phyloP scores from a whole-genome alignment of 2,329 filamentous ascomycete species.

The Colletotrichum truncatum region DNA sequence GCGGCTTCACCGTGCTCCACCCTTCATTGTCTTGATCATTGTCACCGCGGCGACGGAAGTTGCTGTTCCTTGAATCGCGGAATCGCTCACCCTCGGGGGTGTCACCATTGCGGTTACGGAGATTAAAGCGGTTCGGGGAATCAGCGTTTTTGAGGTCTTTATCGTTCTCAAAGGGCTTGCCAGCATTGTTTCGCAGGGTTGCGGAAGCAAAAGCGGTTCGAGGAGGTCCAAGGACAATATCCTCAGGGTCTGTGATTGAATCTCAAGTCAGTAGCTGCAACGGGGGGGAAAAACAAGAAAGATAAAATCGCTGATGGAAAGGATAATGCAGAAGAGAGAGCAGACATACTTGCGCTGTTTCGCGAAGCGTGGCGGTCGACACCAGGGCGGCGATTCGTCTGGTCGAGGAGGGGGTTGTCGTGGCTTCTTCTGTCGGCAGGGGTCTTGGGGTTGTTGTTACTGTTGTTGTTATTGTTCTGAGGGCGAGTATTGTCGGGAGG shows the following conservation, averaged over 20 bases:
- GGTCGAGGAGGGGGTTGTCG: slow-evolving; percentile 56
- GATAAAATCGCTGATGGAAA: not conserved
- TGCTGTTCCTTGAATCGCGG: slow-evolving; percentile 56
- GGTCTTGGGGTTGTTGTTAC: slow-evolving; percentile 47
- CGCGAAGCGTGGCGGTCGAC: slow-evolving; percentile 64
- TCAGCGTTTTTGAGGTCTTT: slow-evolving; percentile 62
- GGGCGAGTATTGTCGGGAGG: slow-evolving; percentile 56
- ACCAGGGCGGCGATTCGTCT: slow-evolving; percentile 59
- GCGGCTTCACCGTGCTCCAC: slow-evolving; percentile 78
- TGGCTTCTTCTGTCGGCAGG: slow-evolving; percentile 54
- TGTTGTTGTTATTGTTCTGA: slow-evolving; percentile 43
- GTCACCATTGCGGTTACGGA: slow-evolving; percentile 62
- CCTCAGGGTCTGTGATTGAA: slow-evolving; percentile 69
- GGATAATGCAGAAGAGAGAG: not conserved
- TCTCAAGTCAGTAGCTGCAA: slow-evolving; percentile 38
- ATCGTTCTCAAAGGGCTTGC: slow-evolving; percentile 61
- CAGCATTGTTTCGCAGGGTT: slow-evolving; percentile 57
- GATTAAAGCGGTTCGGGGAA: slow-evolving; percentile 66
- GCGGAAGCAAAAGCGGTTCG: slow-evolving; percentile 85
- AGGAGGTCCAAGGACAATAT: slow-evolving; percentile 86
- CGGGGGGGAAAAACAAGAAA: too few relatives aligned
- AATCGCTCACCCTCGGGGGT: slow-evolving; percentile 59
- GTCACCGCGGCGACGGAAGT: slow-evolving; percentile 62
- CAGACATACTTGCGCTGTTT: slow-evolving; percentile 63
- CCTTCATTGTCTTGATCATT: slow-evolving; percentile 73